A percentile compares a stretch with the other conserved stretches of the same genome.
These are phyloP conservation scores for Hypoxylon lenormandii DNA, from an alignment of 495 filamentous ascomycete genomes.

Conservation along the genomic window DNA sequence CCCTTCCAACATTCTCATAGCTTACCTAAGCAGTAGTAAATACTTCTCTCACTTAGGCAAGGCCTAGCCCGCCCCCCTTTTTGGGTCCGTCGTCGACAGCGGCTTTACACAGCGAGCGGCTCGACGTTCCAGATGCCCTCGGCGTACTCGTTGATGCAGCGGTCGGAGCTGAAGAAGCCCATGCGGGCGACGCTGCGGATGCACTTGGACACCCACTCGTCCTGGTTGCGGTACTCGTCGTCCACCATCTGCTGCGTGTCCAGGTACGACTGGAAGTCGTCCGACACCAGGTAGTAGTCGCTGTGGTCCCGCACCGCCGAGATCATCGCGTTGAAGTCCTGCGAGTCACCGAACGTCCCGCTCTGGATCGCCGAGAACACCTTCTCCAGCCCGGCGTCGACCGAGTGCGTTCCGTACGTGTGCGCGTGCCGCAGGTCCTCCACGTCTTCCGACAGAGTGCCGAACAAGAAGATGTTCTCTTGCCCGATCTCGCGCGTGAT, in stretches of 20 bases:
- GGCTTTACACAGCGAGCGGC: conserved; percentile 65
- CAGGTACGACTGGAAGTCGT: conserved; percentile 94
- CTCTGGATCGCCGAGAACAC: conserved; percentile 86
- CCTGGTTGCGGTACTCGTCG: conserved; percentile 87
- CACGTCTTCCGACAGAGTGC: conserved; percentile 94
- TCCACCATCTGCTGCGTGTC: conserved; percentile 90
- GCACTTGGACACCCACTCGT: conserved; percentile 88
- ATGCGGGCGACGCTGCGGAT: conserved; percentile 89
- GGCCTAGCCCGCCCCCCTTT: too few relatives aligned
- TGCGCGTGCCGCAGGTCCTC: conserved; percentile 94
- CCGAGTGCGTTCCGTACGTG: conserved; percentile 78
- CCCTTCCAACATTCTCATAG: too few relatives aligned
- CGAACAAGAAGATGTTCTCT: conserved; percentile 97
- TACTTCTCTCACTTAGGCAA: neutral
- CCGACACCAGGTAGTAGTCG: conserved; percentile 96
- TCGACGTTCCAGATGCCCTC: conserved; percentile 97
- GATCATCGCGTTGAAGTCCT: conserved; percentile 81
- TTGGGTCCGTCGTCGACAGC: neutral
- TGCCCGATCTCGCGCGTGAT: conserved; percentile 97
- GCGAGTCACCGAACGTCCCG: conserved; percentile 80
- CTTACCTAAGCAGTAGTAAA: too few relatives aligned
- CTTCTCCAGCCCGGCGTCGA: conserved; percentile 78
- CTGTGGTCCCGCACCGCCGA: conserved; percentile 88
- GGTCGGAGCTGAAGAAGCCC: conserved; percentile 96
- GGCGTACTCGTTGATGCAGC: conserved; percentile 98